Evolutionary conservation across 768 basidiomycete genomes (phyloP), one percentile per base, ranked within the genome.

Genomic region (Macrocybe gigantea): DNA sequence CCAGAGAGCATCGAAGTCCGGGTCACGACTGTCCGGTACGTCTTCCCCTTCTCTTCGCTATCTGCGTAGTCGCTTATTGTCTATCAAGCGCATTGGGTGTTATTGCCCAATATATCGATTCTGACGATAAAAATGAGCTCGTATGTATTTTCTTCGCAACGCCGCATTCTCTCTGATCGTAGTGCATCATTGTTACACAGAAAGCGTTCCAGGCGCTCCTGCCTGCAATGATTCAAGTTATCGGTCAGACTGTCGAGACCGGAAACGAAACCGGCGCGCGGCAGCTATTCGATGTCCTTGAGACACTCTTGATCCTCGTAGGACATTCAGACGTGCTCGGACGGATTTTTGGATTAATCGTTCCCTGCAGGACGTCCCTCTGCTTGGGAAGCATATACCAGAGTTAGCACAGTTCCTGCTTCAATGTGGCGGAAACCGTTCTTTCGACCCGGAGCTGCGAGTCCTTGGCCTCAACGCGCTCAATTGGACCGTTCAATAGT

Each of bases 401-500:
- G 83, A 92, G 51, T 76, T 98, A 33, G 88, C 88, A 40, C 73
- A 88, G 44, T 96, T 97, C 80, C 83, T 97, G 52, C 78, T 98
- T 36, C 74, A 74, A 41, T 85, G 85, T 38, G 94, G 92, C 48
- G 83, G 78, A 32, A 93, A 95, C 72, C 78, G 76, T 53, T 67
- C 70, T 8, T 82, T 85, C 58, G 88, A 90, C 39, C 66, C 70
- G 41, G 92, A 89, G 44, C 80, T 96, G 49, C 87, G 96, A 49
- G 80, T 93, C 50, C 85, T 96, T 56, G 84, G 88, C 7, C 78
- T 99, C 35, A 98, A 97, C 59, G 88, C 90, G 6, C 80, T 99
- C 7, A 88, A 92, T 60, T 98, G 94, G 94, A 92, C 93, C 6
- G 85, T 98, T 46, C 88, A 94, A 74, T 98, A 98, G 93, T 85